Evolutionary conservation across 2,329 filamentous ascomycete genomes (phyloP), one percentile per base, ranked within the genome.

Genomic region (Phialocephala subalpina): DNA sequence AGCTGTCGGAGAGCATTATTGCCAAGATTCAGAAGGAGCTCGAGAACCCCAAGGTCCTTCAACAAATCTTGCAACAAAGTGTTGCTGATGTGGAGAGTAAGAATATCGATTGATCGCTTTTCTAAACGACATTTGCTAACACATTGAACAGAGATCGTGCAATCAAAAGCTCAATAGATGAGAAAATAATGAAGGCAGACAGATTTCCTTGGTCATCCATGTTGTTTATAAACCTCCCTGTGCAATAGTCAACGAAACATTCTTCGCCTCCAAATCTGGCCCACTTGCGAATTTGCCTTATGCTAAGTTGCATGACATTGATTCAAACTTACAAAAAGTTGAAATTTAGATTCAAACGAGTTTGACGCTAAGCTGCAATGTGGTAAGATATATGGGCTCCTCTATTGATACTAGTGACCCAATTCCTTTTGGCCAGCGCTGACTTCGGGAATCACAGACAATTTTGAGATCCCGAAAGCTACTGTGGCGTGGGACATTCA

Each of bases 11-110:
- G 79, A 89, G 84, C 81, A 86, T 99, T 82, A 98, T 99, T 78
- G 89, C 92, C 86, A 99, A 97, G 90, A 96, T 98, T 79, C 91
- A 92, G 83, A 98, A 98, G 90, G 95, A 98, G 87, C 90, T 99
- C 66, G 93, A 97, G 88, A 97, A 92, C 88, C 96, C 97, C 81
- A 98, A 94, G 89, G 87, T 91, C 73, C 90, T 99, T 76, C 93
- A 97, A 87, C 94, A 97, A 86, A 97, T 99, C 78, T 90, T 99
- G 75, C 92, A 96, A 85, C 96, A 99, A 88, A 97, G 94, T 81
- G 88, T 99, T 78, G 84, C 91, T 72, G 96, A 99, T 82, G 90
- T 99, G 79, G 96, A 99, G 90, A 95, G 94, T 97, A 86, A 80
- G 88, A 80, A 29, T 22, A 47, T n/a, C 18, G 1, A 5, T 18